Evolutionary conservation across 192 early-diverging fungal genomes (phyloP).

Genomic region (Coemansia sp.): DNA sequence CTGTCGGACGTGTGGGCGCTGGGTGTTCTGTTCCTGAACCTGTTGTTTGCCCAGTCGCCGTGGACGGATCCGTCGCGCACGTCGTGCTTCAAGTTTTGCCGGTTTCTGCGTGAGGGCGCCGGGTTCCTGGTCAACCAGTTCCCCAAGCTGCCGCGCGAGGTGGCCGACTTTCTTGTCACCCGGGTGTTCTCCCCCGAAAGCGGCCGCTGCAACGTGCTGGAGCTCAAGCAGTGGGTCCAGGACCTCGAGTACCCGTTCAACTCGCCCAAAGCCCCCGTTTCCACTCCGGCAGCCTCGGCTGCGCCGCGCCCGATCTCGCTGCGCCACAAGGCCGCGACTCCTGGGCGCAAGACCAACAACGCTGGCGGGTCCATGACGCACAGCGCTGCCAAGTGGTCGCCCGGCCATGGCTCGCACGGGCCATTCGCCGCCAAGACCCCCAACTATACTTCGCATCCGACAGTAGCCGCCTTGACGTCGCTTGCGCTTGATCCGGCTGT

Average conservation of each 20-base stretch:
- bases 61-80: slow-evolving; percentile 62
- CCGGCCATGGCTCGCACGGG: not conserved
- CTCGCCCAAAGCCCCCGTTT: not conserved
- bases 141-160: slow-evolving; percentile 53
- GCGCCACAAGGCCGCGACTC: slow-evolving; percentile 15
- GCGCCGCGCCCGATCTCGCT: not conserved
- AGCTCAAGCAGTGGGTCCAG: slow-evolving; percentile 51
- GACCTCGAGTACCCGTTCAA: slow-evolving; percentile 42
- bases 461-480: slow-evolving; percentile 13
- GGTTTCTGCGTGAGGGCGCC: slow-evolving; percentile 55
- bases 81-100: slow-evolving; percentile 55
- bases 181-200: slow-evolving; percentile 58
- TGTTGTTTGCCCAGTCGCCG: slow-evolving; percentile 65
- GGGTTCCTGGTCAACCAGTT: slow-evolving; percentile 56
- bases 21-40: slow-evolving; percentile 66
- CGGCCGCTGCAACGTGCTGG: slow-evolving; percentile 49
- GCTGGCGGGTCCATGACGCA: not conserved
- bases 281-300: not conserved
- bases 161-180: slow-evolving; percentile 57
- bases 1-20: slow-evolving; percentile 68
- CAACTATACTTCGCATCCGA: slow-evolving; percentile 8
- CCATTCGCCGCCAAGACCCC: not conserved
- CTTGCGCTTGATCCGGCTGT: slow-evolving; percentile 13
- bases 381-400: slow-evolving; percentile 29
- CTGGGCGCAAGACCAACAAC: slow-evolving; percentile 2